Percentiles rank a stretch among this genome's conserved stretches.
Conservation (phyloP, 805 yeast species). For the Candida stauntonica region DNA sequence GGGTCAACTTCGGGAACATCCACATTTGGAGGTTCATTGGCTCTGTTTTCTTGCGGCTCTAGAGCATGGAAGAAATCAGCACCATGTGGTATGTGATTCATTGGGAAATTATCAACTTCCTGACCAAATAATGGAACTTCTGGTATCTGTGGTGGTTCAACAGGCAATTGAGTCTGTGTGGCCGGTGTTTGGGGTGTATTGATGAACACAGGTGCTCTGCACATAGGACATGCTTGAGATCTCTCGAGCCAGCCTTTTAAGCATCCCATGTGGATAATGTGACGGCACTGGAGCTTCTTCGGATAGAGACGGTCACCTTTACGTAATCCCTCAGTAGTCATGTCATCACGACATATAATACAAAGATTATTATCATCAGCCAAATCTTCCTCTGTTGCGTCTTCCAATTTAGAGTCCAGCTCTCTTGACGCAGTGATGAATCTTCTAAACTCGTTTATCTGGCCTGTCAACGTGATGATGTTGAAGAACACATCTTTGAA, state of each 20-base stretch:
- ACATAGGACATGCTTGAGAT: conserved; percentile 90
- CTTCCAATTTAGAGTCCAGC: conserved; percentile 56
- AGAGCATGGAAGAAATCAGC: conserved; percentile 8
- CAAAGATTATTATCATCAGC: conserved; percentile 61
- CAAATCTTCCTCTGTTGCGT: conserved; percentile 59
- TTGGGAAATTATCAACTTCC: not conserved
- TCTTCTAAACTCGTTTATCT: conserved; percentile 34
- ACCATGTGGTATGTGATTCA: conserved; percentile 1
- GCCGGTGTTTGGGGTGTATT: conserved; percentile 9
- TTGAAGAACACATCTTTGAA: conserved; percentile 46
- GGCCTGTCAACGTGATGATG: conserved; percentile 28
- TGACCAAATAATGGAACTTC: not conserved
- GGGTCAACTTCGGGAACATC: not conserved
- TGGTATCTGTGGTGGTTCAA: conserved; percentile 4
- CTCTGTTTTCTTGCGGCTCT: not conserved
- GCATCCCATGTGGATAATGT: conserved; percentile 85
- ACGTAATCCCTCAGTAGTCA: conserved; percentile 42
- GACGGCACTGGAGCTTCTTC: conserved; percentile 78
- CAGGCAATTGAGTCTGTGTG: conserved; percentile 4
- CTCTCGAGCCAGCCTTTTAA: conserved; percentile 89
- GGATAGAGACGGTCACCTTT: conserved; percentile 51
- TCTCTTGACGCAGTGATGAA: conserved; percentile 47
- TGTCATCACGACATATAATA: conserved; percentile 89
- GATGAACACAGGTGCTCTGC: conserved; percentile 65
- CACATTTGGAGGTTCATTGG: not conserved